phyloP scores from a whole-genome alignment of 768 basidiomycete species.

The Pulveroboletus frians region DNA sequence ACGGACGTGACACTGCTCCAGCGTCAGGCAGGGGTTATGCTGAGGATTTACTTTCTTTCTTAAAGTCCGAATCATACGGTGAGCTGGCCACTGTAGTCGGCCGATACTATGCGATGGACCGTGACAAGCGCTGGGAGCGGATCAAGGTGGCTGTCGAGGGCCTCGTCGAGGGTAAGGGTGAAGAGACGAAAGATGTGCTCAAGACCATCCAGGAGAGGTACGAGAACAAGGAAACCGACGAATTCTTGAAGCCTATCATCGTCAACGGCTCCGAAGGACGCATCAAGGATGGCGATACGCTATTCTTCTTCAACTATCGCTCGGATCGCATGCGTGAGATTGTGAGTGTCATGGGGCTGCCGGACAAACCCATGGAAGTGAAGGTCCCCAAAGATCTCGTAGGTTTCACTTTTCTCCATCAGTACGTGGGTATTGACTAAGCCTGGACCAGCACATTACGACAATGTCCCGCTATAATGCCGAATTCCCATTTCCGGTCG shows the following conservation, averaged over 20 bases:
- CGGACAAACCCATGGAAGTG: conserved; percentile 81
- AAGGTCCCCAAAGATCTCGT: conserved; percentile 78
- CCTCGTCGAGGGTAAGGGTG: conserved; percentile 66
- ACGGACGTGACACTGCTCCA: conserved; percentile 93
- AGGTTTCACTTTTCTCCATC: conserved; percentile 20
- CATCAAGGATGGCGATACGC: conserved; percentile 81
- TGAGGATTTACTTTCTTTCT: conserved; percentile 71
- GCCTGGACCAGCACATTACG: conserved; percentile 58
- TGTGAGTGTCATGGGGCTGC: conserved; percentile 69
- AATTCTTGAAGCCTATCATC: conserved; percentile 94
- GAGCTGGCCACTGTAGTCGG: conserved; percentile 83
- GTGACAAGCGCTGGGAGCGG: conserved; percentile 95
- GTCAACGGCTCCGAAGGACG: conserved; percentile 73
- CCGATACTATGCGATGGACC: conserved; percentile 95
- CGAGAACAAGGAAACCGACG: conserved; percentile 82
- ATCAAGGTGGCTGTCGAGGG: conserved; percentile 87
- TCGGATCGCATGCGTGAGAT: conserved; percentile 96
- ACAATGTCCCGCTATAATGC: conserved; percentile 94
- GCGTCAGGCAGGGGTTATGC: conserved; percentile 74
- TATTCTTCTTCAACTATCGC: conserved; percentile 97
- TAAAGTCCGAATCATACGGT: conserved; percentile 71
- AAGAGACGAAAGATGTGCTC: conserved; percentile 52
- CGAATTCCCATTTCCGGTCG: conserved; percentile 83
- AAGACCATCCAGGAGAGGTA: conserved; percentile 71
- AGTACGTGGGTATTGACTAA: not conserved